A percentile compares a stretch with the other conserved stretches of the same genome.
These are phyloP conservation scores for Cardamine chenopodiifolia DNA, from an alignment of 345 rosid species.

Conservation along the genomic window DNA sequence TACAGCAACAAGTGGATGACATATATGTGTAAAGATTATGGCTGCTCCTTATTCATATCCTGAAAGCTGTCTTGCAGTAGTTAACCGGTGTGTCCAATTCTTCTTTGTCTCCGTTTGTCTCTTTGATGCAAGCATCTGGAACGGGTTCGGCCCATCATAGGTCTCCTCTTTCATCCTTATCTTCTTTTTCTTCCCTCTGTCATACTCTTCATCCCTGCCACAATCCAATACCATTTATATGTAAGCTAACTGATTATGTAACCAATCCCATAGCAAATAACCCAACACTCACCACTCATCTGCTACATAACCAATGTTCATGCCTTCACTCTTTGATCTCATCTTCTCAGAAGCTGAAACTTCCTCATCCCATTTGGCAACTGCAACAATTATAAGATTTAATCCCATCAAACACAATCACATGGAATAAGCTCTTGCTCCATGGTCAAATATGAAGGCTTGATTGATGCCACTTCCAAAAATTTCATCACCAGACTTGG, in stretches of 20 bases:
- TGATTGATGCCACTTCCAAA: slow-evolving; percentile 3
- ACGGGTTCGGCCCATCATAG: slow-evolving; percentile 68
- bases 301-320: slow-evolving; percentile 64
- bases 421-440: slow-evolving; percentile 20
- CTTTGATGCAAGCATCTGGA: slow-evolving; percentile 66
- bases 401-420: slow-evolving; percentile 12
- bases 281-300: slow-evolving; percentile 81
- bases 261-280: not conserved
- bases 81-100: slow-evolving; percentile 31
- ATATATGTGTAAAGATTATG: slow-evolving; percentile 10
- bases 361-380: slow-evolving; percentile 73
- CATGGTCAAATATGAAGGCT: not conserved
- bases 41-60: slow-evolving; percentile 26
- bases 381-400: slow-evolving; percentile 52
- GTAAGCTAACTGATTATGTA: slow-evolving; percentile 8
- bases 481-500: not conserved
- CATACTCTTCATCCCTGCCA: slow-evolving; percentile 93
- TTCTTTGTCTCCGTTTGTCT: slow-evolving; percentile 43
- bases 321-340: slow-evolving; percentile 43
- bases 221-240: slow-evolving; percentile 16
- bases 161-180: slow-evolving; percentile 47
- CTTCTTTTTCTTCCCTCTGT: slow-evolving; percentile 92
- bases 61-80: slow-evolving; percentile 32
- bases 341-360: slow-evolving; percentile 41
- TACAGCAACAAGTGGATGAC: slow-evolving; percentile 26